A percentile compares a stretch with the other conserved stretches of the same genome.
Conservation (phyloP, 192 early-diverging fungal species). For the Chytriomyces sp. region DNA sequence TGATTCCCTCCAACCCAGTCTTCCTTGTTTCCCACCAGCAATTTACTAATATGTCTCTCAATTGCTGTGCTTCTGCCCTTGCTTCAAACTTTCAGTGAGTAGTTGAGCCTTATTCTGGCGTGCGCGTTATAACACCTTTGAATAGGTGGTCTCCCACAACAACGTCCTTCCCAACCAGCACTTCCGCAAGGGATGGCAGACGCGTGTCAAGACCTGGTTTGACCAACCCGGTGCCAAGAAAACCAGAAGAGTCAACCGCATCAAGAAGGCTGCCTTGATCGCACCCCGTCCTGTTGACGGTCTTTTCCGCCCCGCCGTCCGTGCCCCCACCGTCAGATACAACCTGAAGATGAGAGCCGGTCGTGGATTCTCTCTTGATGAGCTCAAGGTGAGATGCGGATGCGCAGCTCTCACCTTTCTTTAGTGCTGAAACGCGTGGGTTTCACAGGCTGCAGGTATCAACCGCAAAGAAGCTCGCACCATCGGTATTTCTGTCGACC, state of each 20-base stretch:
- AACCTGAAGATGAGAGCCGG: constrained; percentile 96
- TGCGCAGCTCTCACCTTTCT: too few relatives aligned
- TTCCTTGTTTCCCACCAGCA: too few relatives aligned
- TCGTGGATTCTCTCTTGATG: constrained; percentile 97
- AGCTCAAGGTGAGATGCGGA: constrained; percentile 98
- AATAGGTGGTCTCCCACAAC: too few relatives aligned
- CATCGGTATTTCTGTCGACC: constrained; percentile 96
- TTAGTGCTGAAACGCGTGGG: too few relatives aligned
- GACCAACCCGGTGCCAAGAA: constrained; percentile 96
- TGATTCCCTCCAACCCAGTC: too few relatives aligned
- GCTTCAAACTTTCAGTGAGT: too few relatives aligned
- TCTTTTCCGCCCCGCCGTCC: constrained; percentile 93
- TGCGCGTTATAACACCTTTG: too few relatives aligned
- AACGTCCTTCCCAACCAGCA: constrained; percentile 91
- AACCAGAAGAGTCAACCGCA: constrained; percentile 79
- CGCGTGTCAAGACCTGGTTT: constrained; percentile 97
- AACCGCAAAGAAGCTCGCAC: constrained; percentile 89
- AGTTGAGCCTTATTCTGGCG: too few relatives aligned
- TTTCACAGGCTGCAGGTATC: constrained; percentile 91
- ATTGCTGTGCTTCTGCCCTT: too few relatives aligned
- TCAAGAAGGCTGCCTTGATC: constrained; percentile 93
- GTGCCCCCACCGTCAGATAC: constrained; percentile 96
- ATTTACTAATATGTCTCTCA: too few relatives aligned
- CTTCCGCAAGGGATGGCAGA: constrained; percentile 98
- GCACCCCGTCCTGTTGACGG: constrained; percentile 97